These are phyloP conservation scores for Chlorella vulgaris DNA, from an alignment of 139 green algal genomes.

Conservation along the genomic window DNA sequence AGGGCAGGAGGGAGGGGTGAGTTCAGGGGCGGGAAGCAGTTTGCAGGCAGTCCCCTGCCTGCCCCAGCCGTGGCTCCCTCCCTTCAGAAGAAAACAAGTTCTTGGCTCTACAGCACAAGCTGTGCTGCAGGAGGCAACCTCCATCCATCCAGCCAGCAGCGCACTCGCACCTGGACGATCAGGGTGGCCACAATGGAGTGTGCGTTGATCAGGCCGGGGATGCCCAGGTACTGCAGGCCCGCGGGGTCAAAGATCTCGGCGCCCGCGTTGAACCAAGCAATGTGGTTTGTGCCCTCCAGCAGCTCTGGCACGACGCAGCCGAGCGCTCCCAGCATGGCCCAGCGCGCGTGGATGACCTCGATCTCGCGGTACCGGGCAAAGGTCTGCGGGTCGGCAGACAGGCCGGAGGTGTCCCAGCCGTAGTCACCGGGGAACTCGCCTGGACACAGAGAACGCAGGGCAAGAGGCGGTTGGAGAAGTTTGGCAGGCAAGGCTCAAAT, in stretches of 20 bases:
- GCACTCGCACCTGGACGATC: constrained; percentile 53
- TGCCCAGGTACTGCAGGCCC: constrained; percentile 75
- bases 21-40: neutral
- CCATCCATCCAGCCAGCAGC: neutral
- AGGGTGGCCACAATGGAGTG: constrained; percentile 81
- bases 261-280: constrained; percentile 79
- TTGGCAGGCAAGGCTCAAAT: neutral
- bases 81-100: neutral
- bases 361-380: constrained; percentile 80
- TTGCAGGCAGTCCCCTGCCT: too few species aligned
- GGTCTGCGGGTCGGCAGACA: constrained; percentile 87
- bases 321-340: constrained; percentile 95
- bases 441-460: constrained; percentile 2
- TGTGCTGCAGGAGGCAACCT: neutral
- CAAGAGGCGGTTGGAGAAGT: neutral
- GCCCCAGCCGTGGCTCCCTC: too few species aligned
- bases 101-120: neutral
- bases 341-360: constrained; percentile 90
- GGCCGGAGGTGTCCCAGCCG: constrained; percentile 81
- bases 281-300: constrained; percentile 66
- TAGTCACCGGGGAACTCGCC: constrained; percentile 75
- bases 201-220: constrained; percentile 79
- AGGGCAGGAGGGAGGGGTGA: neutral
- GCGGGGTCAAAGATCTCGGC: constrained; percentile 65
- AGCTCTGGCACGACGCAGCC: constrained; percentile 87